Evolutionary conservation across 75 land plant genomes (phyloP), one percentile per base, ranked within the genome.

Genomic region (Chamaecyparis obtusa): DNA sequence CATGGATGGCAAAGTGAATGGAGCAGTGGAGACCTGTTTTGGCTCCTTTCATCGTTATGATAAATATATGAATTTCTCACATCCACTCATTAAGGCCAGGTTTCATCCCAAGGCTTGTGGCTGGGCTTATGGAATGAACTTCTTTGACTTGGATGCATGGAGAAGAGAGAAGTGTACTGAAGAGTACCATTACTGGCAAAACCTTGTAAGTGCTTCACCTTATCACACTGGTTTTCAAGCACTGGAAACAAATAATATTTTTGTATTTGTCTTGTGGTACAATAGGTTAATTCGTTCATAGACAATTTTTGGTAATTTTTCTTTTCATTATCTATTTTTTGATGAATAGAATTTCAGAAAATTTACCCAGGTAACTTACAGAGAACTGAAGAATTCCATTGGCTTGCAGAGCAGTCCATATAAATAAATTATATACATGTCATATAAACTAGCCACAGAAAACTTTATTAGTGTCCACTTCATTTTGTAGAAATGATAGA

Each of bases 51-150:
- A 93, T 80, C 69, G 93, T 2, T 94, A 94, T 84, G 87, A 87
- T 19, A 89, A 93, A 87, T 91, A 93, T 49, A 90, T 95, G 96
- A 95, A 95, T 77, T 94, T 94, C 85, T 94, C 95, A 2, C 93
- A 94, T 77, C 95, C 95, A 6, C 86, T 94, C 48, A 93, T 94
- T 49, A 91, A 88, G 85, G 87, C 87, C 82, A 89, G 85, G 79
- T 93, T 94, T 51, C 85, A 92, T 84, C 93, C 94, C 16, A 92
- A 93, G 17, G 88, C 95, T 36, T 94, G 95, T 88, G 93, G 88
- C 8, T 95, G 95, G 95, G 96, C 95, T 41, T 95, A 91, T 87
- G 96, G 96, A n/a, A 92, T 95, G 95, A 94, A 94, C 56, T 89
- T 94, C 87, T 94, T 94, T 83, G 95, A 94, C 87, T 84, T 94